Evolutionary conservation across 2,329 filamentous ascomycete genomes (phyloP), one percentile per base, ranked within the genome.

Genomic region (Fusarium piperis): DNA sequence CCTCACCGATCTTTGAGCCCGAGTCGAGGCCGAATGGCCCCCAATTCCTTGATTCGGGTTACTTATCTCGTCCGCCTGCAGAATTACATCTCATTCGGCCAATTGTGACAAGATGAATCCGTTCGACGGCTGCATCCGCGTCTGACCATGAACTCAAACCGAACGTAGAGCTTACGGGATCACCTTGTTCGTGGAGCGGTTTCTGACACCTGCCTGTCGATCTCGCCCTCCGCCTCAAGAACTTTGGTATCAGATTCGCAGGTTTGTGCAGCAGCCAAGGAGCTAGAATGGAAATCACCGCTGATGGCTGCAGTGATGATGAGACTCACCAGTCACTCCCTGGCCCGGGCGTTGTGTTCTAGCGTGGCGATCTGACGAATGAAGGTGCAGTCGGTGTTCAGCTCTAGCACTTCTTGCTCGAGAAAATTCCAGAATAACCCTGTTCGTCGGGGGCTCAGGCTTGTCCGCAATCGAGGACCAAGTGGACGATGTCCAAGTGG

Each of bases 1-100:
- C 62, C 88, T 89, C 74, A 76, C 78, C 16, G 77, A 79, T 46
- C 70, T 87, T 15, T 75, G 65, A 69, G 52, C 16, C 33, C 30
- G 51, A 13, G 20, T 35, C 33, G 38, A 67, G 38, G 38, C 62
- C 59, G 70, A 51, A 56, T 46, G 41, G 57, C 36, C 44, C 44
- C 44, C 46, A 57, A 58, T 46, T 63, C 12, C 44, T 51, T 36
- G 48, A 46, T 41, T 70, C 60, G 38, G 38, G 33, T n/a, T 35
- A 44, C 66, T 60, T 59, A 64, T 41, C 63, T 67, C 53, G 58
- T 41, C 26, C 57, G 36, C 52, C 26, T 56, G 36, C 46, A 64
- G 51, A 72, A 57, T 56, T 52, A 57, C 52, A 67, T 73, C 16
- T 57, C 28, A 26, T 30, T 56, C 28, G 52, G 11, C 48, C 39